These are phyloP conservation scores for Elsinoe ampelina DNA, from an alignment of 2,329 filamentous ascomycete genomes.

Conservation along the genomic window DNA sequence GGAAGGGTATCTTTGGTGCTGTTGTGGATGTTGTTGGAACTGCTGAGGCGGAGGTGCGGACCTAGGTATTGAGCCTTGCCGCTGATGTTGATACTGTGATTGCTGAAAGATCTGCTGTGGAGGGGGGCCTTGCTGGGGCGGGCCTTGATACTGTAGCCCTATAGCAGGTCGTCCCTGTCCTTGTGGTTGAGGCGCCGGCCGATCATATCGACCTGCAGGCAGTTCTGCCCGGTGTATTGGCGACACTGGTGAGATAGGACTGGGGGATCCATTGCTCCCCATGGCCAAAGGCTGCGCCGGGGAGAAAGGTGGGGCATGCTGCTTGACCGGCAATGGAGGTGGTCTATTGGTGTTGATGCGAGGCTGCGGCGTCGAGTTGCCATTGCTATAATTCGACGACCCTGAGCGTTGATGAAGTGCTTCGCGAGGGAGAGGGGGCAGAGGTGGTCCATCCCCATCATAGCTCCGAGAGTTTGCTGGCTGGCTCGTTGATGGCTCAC, in stretches of 20 bases:
- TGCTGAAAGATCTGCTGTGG: constrained; percentile 17
- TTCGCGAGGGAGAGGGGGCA: constrained; percentile 27
- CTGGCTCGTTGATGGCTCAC: constrained; percentile 14
- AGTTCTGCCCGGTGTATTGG: constrained; percentile 12
- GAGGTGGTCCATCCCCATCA: constrained; percentile 24
- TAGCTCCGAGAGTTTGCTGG: not conserved
- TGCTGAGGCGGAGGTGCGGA: constrained; percentile 13
- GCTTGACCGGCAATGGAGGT: constrained; percentile 23
- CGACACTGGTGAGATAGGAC: constrained; percentile 13
- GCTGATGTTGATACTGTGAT: constrained; percentile 17
- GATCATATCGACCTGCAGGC: constrained; percentile 17
- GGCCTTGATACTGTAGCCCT: constrained; percentile 10
- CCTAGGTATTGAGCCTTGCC: not conserved
- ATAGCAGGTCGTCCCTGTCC: not conserved
- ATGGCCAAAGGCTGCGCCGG: constrained; percentile 14
- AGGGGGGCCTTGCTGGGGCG: constrained; percentile 16
- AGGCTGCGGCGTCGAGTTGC: not conserved
- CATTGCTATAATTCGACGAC: constrained; percentile 19
- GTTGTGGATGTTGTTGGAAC: constrained; percentile 20
- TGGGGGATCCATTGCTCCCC: not conserved
- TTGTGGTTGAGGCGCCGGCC: constrained; percentile 14
- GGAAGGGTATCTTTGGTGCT: constrained; percentile 14
- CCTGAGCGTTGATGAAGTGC: constrained; percentile 18
- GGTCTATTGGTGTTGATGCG: constrained; percentile 18
- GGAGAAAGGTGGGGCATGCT: constrained; percentile 15